phyloP scores from a whole-genome alignment of 2,329 filamentous ascomycete genomes.

The Ilyonectria robusta region DNA sequence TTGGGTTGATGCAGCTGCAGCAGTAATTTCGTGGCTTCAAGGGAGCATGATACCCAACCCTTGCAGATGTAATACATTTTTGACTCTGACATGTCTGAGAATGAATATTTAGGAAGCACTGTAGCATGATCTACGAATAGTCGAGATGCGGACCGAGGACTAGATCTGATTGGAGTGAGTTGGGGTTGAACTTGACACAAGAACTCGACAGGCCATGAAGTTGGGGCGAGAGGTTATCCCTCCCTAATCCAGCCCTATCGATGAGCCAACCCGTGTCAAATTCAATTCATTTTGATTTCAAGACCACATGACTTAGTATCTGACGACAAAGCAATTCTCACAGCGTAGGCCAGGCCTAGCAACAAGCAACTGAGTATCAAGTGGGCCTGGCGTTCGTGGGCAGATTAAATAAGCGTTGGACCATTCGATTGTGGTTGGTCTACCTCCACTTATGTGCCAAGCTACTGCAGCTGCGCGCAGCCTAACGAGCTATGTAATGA shows the following conservation, averaged over 20 bases:
- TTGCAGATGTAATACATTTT: not conserved
- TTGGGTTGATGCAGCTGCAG: not conserved
- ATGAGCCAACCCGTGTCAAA: not conserved
- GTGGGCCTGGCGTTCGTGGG: not conserved
- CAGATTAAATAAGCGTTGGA: slow-evolving; percentile 1
- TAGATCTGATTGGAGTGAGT: not conserved
- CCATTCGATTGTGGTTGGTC: not conserved
- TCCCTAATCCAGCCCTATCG: not conserved
- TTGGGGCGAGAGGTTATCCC: not conserved
- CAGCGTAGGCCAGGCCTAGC: not conserved
- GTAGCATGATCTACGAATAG: too few species aligned
- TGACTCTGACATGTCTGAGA: not conserved
- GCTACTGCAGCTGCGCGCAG: not conserved
- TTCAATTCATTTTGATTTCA: not conserved
- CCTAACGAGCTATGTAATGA: not conserved
- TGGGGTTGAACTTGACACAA: not conserved
- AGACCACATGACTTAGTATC: not conserved
- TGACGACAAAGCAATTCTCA: not conserved
- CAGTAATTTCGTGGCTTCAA: not conserved
- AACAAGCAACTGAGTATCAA: not conserved
- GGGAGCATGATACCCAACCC: not conserved
- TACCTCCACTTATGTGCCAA: not conserved
- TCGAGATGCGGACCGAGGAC: not conserved
- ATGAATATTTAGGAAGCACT: not conserved
- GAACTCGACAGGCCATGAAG: not conserved